A percentile compares a stretch with the other conserved stretches of the same genome.
These are phyloP conservation scores for Aureobasidium sp. DNA, from an alignment of 2,329 filamentous ascomycete genomes.

Conservation along the genomic window DNA sequence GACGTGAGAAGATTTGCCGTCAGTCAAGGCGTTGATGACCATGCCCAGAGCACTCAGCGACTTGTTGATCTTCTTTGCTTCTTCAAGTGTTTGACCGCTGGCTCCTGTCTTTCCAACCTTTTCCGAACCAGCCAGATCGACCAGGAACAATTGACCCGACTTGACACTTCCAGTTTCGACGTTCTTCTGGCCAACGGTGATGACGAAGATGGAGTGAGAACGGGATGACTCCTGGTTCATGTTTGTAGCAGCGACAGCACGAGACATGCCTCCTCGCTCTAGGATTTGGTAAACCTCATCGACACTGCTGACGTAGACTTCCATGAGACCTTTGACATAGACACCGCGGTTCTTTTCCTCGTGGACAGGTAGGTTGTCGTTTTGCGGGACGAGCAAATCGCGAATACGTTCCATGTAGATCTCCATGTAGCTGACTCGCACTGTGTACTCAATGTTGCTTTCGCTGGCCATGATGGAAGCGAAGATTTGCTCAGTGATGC, in stretches of 20 bases:
- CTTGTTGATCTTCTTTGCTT: constrained; percentile 99
- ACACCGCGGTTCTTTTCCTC: constrained; percentile 95
- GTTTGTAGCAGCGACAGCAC: constrained; percentile 93
- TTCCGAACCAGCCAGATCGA: constrained; percentile 96
- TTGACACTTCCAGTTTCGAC: constrained; percentile 92
- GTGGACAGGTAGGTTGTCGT: constrained; percentile 95
- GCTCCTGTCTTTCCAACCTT: constrained; percentile 98
- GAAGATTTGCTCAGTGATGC: constrained; percentile 97
- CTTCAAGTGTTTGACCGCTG: constrained; percentile 91
- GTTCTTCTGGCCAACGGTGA: constrained; percentile 96
- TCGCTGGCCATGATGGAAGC: constrained; percentile 87
- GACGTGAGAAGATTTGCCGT: constrained; percentile 92
- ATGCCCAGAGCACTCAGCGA: constrained; percentile 95
- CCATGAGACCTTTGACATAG: constrained; percentile 89
- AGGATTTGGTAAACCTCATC: constrained; percentile 96
- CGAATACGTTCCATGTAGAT: constrained; percentile 99
- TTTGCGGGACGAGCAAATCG: constrained; percentile 83
- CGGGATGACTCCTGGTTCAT: constrained; percentile 99
- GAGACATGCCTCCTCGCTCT: constrained; percentile 78
- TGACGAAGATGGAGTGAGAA: constrained; percentile 96
- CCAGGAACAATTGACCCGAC: constrained; percentile 92
- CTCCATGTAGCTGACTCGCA: constrained; percentile 98
- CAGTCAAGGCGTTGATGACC: constrained; percentile 96
- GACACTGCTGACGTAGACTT: constrained; percentile 92
- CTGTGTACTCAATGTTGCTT: constrained; percentile 95